Conservation (phyloP, 768 basidiomycete species). For the Phlebiopsis gigantea region DNA sequence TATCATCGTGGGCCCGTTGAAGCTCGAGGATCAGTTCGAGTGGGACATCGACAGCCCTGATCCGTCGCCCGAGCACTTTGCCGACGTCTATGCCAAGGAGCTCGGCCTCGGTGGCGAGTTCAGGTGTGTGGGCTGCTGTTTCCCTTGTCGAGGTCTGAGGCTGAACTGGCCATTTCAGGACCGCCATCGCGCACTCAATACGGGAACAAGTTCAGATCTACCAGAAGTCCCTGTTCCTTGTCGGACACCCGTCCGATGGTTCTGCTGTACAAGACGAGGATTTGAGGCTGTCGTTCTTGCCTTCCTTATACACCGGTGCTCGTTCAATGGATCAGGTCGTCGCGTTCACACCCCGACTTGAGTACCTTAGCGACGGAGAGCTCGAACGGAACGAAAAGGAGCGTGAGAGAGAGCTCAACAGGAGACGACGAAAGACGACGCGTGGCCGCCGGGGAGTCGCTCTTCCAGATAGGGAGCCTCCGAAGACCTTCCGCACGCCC, state of each 20-base stretch:
- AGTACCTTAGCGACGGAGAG: constrained; percentile 84
- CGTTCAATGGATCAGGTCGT: constrained; percentile 75
- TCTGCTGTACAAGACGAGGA: constrained; percentile 83
- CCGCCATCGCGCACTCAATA: constrained; percentile 92
- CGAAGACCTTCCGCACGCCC: constrained; percentile 87
- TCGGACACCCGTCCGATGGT: constrained; percentile 83
- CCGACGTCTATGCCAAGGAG: constrained; percentile 80
- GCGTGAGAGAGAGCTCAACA: constrained; percentile 87
- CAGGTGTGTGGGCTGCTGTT: constrained; percentile 47
- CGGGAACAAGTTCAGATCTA: constrained; percentile 92
- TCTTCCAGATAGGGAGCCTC: constrained; percentile 89
- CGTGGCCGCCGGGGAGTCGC: constrained; percentile 75
- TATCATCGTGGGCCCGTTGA: constrained; percentile 89
- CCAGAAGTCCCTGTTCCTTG: constrained; percentile 86
- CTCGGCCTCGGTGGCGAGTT: constrained; percentile 91
- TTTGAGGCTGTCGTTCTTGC: constrained; percentile 83
- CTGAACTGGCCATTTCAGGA: constrained; percentile 41
- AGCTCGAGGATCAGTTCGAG: constrained; percentile 94
- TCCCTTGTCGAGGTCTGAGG: neutral
- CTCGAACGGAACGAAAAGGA: constrained; percentile 88
- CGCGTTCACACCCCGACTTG: constrained; percentile 83
- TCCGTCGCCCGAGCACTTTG: constrained; percentile 89
- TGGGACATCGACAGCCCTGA: constrained; percentile 87
- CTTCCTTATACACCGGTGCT: constrained; percentile 64
- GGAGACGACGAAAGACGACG: constrained; percentile 79